Percentiles rank a stretch among this genome's conserved stretches.
Evolutionary conservation across 805 yeast genomes (phyloP).

Genomic region (Metschnikowia baotianmanensis): DNA sequence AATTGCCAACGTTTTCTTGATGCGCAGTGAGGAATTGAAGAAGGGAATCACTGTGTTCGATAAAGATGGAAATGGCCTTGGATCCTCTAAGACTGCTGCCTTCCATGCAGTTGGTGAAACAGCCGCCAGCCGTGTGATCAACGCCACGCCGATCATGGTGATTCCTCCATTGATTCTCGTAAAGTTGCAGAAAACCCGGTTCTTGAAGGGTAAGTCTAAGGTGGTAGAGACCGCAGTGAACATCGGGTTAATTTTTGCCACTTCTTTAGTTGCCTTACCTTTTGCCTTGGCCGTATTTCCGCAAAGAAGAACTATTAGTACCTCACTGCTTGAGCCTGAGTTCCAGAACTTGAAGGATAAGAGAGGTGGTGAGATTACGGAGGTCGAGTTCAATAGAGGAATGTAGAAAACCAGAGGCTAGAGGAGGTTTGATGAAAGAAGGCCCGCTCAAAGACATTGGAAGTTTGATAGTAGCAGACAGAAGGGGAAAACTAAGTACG

Average conservation of each 20-base stretch:
- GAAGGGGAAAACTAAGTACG: too few species aligned
- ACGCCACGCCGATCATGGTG: constrained; percentile 97
- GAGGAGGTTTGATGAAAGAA: too few species aligned
- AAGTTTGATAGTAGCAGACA: too few species aligned
- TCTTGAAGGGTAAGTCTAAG: constrained; percentile 65
- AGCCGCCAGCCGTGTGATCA: constrained; percentile 89
- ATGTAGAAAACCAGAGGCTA: too few species aligned
- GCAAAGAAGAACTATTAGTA: constrained; percentile 67
- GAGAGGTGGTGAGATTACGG: constrained; percentile 53
- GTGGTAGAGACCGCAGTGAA: constrained; percentile 69
- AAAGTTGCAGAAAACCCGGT: constrained; percentile 61
- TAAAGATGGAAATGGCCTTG: constrained; percentile 57
- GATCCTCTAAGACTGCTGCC: constrained; percentile 83
- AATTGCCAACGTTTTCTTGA: constrained; percentile 88
- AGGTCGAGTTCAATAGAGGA: constrained; percentile 90
- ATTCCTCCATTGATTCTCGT: constrained; percentile 87
- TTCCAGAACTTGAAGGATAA: constrained; percentile 60
- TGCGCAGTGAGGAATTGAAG: constrained; percentile 93
- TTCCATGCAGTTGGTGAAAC: constrained; percentile 94
- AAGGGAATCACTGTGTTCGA: constrained; percentile 77
- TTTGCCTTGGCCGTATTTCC: constrained; percentile 97
- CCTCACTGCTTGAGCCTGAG: constrained; percentile 58
- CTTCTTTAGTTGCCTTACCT: constrained; percentile 86
- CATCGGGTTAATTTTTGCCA: constrained; percentile 78
- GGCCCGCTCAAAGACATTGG: too few species aligned